Conservation (phyloP, 805 yeast genomes). For the Monosporozyma unispora region DNA sequence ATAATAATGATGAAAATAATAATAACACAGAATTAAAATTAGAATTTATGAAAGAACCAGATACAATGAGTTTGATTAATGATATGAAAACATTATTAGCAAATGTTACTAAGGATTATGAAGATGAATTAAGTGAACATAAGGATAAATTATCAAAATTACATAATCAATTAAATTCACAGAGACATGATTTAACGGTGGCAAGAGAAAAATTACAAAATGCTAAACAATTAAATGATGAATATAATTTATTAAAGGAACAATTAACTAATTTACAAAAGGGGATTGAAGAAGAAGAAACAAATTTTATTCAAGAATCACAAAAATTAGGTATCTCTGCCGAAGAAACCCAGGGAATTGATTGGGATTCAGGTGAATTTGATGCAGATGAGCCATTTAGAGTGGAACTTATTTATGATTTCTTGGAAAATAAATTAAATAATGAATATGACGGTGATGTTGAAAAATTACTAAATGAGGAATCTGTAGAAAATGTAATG, state of each 20-base stretch:
- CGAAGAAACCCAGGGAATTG: slow-evolving; percentile 22
- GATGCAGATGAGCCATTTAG: slow-evolving; percentile 92
- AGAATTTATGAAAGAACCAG: slow-evolving; percentile 11
- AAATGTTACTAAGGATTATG: slow-evolving; percentile 50
- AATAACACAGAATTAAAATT: background rate
- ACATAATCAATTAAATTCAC: slow-evolving; percentile 34
- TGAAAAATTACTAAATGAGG: slow-evolving; percentile 20
- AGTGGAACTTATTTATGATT: slow-evolving; percentile 49
- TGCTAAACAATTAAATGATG: slow-evolving; percentile 40
- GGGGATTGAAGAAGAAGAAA: slow-evolving; percentile 56
- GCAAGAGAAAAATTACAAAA: slow-evolving; percentile 21
- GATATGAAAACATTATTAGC: slow-evolving; percentile 44
- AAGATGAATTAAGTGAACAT: slow-evolving; percentile 45
- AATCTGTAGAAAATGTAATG: slow-evolving; percentile 16
- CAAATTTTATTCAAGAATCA: slow-evolving; percentile 39
- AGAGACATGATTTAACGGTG: slow-evolving; percentile 19
- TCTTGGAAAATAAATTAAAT: slow-evolving; percentile 36
- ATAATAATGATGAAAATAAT: background rate
- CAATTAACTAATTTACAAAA: slow-evolving; percentile 50
- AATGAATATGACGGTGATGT: slow-evolving; percentile 25
- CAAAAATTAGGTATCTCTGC: slow-evolving; percentile 30
- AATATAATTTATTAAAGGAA: slow-evolving; percentile 45
- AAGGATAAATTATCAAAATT: slow-evolving; percentile 42
- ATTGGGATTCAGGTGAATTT: slow-evolving; percentile 44
- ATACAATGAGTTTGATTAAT: slow-evolving; percentile 29